Conservation (phyloP, 257 asterid species). For the Verbena officinalis region DNA sequence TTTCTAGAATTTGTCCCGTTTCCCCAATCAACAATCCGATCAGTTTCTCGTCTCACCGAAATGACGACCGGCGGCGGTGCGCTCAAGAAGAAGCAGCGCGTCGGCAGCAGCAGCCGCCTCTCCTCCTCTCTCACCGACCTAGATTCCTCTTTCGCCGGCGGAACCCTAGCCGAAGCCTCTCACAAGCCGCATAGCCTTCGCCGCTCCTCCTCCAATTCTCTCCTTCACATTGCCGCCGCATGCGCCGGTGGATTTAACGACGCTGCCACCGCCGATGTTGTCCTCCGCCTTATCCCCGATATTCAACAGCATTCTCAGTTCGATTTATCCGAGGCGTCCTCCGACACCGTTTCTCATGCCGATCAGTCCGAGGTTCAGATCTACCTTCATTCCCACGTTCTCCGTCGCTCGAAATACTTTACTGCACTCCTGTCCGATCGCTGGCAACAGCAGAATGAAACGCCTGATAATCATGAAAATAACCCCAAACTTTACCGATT, state of each 20-base stretch:
- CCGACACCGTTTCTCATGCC: slow-evolving; percentile 34
- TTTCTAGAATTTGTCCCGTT: not conserved
- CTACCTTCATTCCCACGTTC: slow-evolving; percentile 64
- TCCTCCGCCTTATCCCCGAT: slow-evolving; percentile 67
- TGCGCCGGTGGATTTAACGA: slow-evolving; percentile 56
- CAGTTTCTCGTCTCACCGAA: slow-evolving; percentile 15
- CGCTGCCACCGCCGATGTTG: slow-evolving; percentile 59
- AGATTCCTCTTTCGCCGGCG: slow-evolving; percentile 43
- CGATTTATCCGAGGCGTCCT: slow-evolving; percentile 27
- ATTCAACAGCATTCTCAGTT: slow-evolving; percentile 27
- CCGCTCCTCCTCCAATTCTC: slow-evolving; percentile 44
- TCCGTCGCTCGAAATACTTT: slow-evolving; percentile 67
- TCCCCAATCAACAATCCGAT: not conserved
- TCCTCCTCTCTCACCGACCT: slow-evolving; percentile 40
- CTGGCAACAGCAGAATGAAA: slow-evolving; percentile 52
- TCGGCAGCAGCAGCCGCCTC: slow-evolving; percentile 42
- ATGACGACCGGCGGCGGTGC: slow-evolving; percentile 40
- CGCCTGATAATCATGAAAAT: slow-evolving; percentile 23
- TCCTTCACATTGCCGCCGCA: slow-evolving; percentile 30
- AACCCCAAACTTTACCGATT: slow-evolving; percentile 35
- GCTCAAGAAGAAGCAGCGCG: slow-evolving; percentile 60
- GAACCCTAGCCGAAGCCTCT: slow-evolving; percentile 42
- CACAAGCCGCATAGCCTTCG: slow-evolving; percentile 44
- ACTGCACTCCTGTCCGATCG: slow-evolving; percentile 69
- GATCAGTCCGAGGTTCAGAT: slow-evolving; percentile 52